A percentile compares a stretch with the other conserved stretches of the same genome.
Conservation (phyloP, 2,329 filamentous ascomycete species). For the Neofusicoccum cordaticola region DNA sequence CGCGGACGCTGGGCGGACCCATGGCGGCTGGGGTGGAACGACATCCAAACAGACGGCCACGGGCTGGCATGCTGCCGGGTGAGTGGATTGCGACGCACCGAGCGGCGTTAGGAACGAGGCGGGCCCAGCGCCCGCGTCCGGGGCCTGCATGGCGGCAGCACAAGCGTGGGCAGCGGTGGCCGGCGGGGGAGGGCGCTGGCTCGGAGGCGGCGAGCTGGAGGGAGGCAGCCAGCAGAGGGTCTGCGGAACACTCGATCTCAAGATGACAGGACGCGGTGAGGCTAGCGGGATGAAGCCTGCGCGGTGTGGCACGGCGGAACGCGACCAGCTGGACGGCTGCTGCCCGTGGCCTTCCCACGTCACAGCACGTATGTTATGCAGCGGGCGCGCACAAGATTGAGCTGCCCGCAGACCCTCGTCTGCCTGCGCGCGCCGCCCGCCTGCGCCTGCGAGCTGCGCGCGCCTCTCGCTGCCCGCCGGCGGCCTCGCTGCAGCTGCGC, state of each 20-base stretch:
- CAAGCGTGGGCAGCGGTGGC: conserved; percentile 32
- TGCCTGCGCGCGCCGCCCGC: background rate
- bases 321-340: background rate
- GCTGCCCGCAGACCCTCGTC: background rate
- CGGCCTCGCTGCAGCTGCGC: background rate
- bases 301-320: conserved; percentile 2
- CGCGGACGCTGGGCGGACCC: background rate
- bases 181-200: conserved; percentile 18
- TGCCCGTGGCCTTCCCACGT: background rate
- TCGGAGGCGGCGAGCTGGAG: conserved; percentile 19
- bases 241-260: background rate
- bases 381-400: conserved; percentile 1
- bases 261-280: conserved; percentile 1
- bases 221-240: conserved; percentile 2
- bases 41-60: conserved; percentile 38
- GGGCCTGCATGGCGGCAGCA: conserved; percentile 42
- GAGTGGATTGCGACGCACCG: conserved; percentile 42
- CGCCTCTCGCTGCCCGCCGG: background rate
- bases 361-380: conserved; percentile 12
- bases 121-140: conserved; percentile 22
- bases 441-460: background rate
- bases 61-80: conserved; percentile 30
- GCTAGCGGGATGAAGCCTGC: background rate
- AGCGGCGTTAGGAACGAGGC: conserved; percentile 34
- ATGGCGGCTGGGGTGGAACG: background rate